Evolutionary conservation across 495 filamentous ascomycete species (phyloP), one percentile per base, ranked within the genome.

Genomic region (Cryomyces minteri): DNA sequence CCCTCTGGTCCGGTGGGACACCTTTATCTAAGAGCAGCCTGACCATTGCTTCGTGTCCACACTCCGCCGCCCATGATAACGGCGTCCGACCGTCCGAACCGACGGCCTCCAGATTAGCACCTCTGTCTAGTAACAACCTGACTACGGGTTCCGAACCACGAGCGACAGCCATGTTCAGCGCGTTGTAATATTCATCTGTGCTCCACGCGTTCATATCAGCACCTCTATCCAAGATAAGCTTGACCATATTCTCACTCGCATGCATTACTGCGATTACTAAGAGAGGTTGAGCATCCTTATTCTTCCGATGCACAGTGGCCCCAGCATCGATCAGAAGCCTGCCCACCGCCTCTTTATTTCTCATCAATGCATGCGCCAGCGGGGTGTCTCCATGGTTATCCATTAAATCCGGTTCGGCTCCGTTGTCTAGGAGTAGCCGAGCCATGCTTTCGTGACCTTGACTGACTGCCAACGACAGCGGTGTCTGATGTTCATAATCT

Each of bases 41-140:
- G 8, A 50, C 54, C 32, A 55, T 40, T 9, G 4, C 36, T 36
- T 55, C 50, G 43, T 53, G 46, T 30, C 51, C 59, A 14, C 2
- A 4, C 44, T 6, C 44, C 6, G 44, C 44, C n/a, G 44, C 44
- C 11, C 36, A 46, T 1, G 37, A 39, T 18, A 46, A 32, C 25
- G 44, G 44, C 14, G 44, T 42, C 34, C 28, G 14, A n/a, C 44
- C 44, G 6, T 40, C 44, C 5, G 29, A 11, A 31, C 40, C 44
- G 34, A 7, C 12, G 7, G 34, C 34, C 12, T 37, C 34, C 12
- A 37, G 1, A 39, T 36, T 9, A 41, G 37, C 25, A 32, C 25
- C 9, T 18, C 34, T 25, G 43, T 48, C 32, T 25, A n/a, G 4
- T 36, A 37, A 37, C 34, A 37, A 12, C 34, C 12, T 37, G 34